Evolutionary conservation across 176 grass and related monocot species (phyloP), one percentile per base, ranked within the genome.

Genomic region (Themeda triandra): DNA sequence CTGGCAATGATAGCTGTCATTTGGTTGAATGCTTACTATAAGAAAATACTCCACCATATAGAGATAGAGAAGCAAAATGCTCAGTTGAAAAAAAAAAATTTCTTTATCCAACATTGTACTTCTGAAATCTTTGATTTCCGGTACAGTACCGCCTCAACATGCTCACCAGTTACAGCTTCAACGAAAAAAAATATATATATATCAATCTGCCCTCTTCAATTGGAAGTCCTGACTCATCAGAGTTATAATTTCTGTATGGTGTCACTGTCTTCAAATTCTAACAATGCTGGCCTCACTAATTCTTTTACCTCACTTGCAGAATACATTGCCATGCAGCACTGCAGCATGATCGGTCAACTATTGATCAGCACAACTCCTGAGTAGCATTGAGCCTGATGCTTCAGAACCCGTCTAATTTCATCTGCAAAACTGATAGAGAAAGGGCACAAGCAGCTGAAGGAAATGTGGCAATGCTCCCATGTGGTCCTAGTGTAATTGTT

Each of bases 281-380:
- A 66, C 11, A 37, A 66, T 86, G 4, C 24, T 76, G 80, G 6
- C 79, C 18, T 59, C 80, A 13, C 70, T 25, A 27, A 17, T 78
- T 77, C 13, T 64, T 24, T 10, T 66, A n/a, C 44, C 67, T 82
- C 39, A 31, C 41, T 77, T 72, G 84, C 80, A 89, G 90, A 87
- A 84, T 71, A 54, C 29, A 30, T 23, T 19, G 13, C 45, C n/a
- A 17, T 25, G 9, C 54, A 10, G 54, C 54, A n/a, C 23, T 58
- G 28, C 75, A 75, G 23, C 25, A 51, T 5, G 41, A 64, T 27
- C 32, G 32, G 35, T 51, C 19, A 45, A 42, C 2, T 12, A 76
- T 59, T 84, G 18, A 6, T 37, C 54, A 83, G 35, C 25, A 65
- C 36, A 62, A 13, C 42, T 63, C 30, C 27, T 74, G 19, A 32